These are phyloP conservation scores for Trypanosomatidae sp. DNA, from an alignment of 208 protist species.

Conservation along the genomic window DNA sequence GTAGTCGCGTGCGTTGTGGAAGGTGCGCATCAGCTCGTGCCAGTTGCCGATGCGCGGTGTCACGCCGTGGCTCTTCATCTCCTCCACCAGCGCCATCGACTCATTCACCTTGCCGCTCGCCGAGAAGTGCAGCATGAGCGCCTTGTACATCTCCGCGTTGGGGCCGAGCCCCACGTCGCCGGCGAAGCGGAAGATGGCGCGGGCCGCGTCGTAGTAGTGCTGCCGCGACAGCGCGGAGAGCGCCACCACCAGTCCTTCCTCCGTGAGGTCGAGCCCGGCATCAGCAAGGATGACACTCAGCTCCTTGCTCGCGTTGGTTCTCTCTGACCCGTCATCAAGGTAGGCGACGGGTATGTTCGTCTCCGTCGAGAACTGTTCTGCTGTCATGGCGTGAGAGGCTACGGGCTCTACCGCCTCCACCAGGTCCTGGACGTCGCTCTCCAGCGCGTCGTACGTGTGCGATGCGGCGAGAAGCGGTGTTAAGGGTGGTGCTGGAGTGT, in stretches of 20 bases:
- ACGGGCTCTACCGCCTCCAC: constrained; percentile 40
- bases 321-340: constrained; percentile 81
- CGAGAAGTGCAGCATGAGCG: constrained; percentile 72
- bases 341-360: constrained; percentile 82
- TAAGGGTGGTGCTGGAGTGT: too few relatives aligned
- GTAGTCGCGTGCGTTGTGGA: constrained; percentile 83
- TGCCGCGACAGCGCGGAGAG: constrained; percentile 67
- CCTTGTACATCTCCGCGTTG: constrained; percentile 80
- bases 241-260: constrained; percentile 72
- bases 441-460: constrained; percentile 45
- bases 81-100: constrained; percentile 80
- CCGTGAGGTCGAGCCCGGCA: constrained; percentile 73
- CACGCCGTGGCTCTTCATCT: constrained; percentile 87
- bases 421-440: constrained; percentile 26
- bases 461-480: too few relatives aligned
- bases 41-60: constrained; percentile 91
- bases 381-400: too few relatives aligned
- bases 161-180: constrained; percentile 64
- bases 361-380: constrained; percentile 45
- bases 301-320: constrained; percentile 75
- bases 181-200: constrained; percentile 77
- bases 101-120: constrained; percentile 64
- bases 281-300: constrained; percentile 61
- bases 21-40: constrained; percentile 89
- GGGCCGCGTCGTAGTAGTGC: constrained; percentile 60